Evolutionary conservation across 2,329 filamentous ascomycete species (phyloP), one percentile per base, ranked within the genome.

Genomic region (Exophiala aquamarina): DNA sequence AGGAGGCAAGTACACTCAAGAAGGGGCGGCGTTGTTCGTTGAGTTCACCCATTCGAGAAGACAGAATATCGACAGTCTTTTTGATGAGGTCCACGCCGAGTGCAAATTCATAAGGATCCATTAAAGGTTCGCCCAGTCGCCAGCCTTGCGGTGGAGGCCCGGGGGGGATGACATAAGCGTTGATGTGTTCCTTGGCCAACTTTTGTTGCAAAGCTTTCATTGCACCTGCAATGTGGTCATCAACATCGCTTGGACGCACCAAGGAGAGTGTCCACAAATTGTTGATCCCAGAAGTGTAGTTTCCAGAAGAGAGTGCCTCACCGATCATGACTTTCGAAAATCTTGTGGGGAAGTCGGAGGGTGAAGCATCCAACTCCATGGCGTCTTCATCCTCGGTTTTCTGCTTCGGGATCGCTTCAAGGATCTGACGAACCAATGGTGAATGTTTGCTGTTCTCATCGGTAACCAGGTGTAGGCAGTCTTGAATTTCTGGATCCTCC

Each of bases 201-300:
- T 96, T 96, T 40, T 82, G 81, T 59, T 95, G 92, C 58, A 99
- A 79, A 0, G 89, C 89, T 67, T 95, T 96, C 86, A 98, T 95
- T 34, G 98, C 76, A 20, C 86, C 82, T 3, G 80, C 75, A 44
- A 97, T 90, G 62, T 98, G 93, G 50, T 88, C 79, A 65, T 98
- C 93, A 52, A 98, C 89, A 55, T 93, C 84, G 11, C 86, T 82
- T 1, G 92, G 88, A 61, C 88, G 91, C 50, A 88, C 85, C 59
- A 88, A 82, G 4, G 89, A 89, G 15, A 99, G 72, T 13, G 89
- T 93, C 91, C 91, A 97, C 13, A 98, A 73, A 18, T 95, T 86
- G 64, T 95, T 96, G 65, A 98, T 86, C 35, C 89, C 90, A 10
- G 91, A 89, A 14, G 91, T 81, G 61, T 94, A 89, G 57, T 90